Percentiles rank a stretch among this genome's conserved stretches.
These are phyloP conservation scores for Lodderomyces beijingensis DNA, from an alignment of 1,139 yeast species.

Conservation along the genomic window DNA sequence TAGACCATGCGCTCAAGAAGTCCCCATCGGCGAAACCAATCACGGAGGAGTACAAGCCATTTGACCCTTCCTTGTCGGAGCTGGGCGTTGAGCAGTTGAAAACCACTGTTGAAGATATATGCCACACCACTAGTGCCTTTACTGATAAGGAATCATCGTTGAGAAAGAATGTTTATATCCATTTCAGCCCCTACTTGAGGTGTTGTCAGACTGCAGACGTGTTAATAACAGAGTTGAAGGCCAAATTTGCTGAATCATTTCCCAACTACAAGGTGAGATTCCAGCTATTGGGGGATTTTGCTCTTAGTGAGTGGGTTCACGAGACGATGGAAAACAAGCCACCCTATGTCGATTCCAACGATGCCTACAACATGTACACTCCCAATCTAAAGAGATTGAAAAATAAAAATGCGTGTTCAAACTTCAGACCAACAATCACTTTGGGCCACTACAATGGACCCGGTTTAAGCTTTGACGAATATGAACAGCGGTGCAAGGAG, in stretches of 20 bases:
- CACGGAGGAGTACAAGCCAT: conserved; percentile 26
- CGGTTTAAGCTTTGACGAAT: conserved; percentile 38
- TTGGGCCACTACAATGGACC: conserved; percentile 48
- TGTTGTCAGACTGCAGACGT: conserved; percentile 46
- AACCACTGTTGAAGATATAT: conserved; percentile 28
- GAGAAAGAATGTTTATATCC: conserved; percentile 38
- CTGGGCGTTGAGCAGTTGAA: conserved; percentile 28
- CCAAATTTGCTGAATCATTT: conserved; percentile 18
- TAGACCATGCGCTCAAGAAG: conserved; percentile 33
- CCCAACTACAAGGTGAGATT: conserved; percentile 35
- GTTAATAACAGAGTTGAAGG: conserved; percentile 28
- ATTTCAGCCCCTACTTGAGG: conserved; percentile 43
- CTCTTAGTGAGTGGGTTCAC: conserved; percentile 47
- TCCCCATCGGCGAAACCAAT: conserved; percentile 28
- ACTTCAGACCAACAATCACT: conserved; percentile 43
- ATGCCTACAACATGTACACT: conserved; percentile 47
- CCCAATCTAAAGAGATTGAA: conserved; percentile 38
- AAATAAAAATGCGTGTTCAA: conserved; percentile 35
- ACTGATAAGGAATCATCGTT: conserved; percentile 12
- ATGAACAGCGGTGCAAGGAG: conserved; percentile 37
- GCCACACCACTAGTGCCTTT: conserved; percentile 24
- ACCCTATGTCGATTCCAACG: conserved; percentile 42
- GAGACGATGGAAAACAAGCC: conserved; percentile 44
- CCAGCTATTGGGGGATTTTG: conserved; percentile 45
- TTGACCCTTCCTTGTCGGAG: conserved; percentile 39